Evolutionary conservation across 2,329 filamentous ascomycete genomes (phyloP).

Genomic region (Hymenoscyphus occultus): DNA sequence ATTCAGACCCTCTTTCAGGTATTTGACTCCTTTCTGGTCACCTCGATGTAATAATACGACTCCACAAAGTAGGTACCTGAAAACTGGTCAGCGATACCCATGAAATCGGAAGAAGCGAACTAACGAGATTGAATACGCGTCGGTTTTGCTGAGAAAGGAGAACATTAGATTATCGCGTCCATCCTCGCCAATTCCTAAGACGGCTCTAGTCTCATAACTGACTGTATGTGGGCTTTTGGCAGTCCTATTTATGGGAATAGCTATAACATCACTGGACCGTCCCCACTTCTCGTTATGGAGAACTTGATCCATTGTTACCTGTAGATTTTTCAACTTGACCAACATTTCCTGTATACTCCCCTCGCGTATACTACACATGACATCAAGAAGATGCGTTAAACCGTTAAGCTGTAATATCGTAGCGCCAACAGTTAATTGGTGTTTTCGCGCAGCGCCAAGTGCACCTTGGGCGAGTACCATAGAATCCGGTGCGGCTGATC

Average conservation of each 20-base stretch:
- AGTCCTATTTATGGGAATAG: constrained; percentile 54
- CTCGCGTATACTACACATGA: constrained; percentile 65
- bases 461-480: constrained; percentile 70
- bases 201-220: constrained; percentile 54
- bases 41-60: constrained; percentile 45
- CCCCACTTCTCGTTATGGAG: constrained; percentile 37
- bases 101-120: constrained; percentile 13
- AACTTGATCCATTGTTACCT: constrained; percentile 58
- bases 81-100: background rate
- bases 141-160: constrained; percentile 58
- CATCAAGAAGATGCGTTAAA: constrained; percentile 64
- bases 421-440: constrained; percentile 63
- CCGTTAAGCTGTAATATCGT: constrained; percentile 65
- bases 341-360: constrained; percentile 55
- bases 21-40: constrained; percentile 54
- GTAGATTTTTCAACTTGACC: constrained; percentile 60
- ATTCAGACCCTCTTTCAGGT: constrained; percentile 55
- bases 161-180: constrained; percentile 55
- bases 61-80: constrained; percentile 33
- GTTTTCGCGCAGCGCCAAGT: constrained; percentile 69
- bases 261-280: constrained; percentile 45
- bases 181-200: constrained; percentile 49
- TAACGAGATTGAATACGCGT: constrained; percentile 43
- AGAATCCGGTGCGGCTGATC: constrained; percentile 60
- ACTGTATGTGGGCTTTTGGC: constrained; percentile 48